These are phyloP conservation scores for Chrysoporthe puriensis DNA, from an alignment of 2,329 filamentous ascomycete genomes.

Conservation along the genomic window DNA sequence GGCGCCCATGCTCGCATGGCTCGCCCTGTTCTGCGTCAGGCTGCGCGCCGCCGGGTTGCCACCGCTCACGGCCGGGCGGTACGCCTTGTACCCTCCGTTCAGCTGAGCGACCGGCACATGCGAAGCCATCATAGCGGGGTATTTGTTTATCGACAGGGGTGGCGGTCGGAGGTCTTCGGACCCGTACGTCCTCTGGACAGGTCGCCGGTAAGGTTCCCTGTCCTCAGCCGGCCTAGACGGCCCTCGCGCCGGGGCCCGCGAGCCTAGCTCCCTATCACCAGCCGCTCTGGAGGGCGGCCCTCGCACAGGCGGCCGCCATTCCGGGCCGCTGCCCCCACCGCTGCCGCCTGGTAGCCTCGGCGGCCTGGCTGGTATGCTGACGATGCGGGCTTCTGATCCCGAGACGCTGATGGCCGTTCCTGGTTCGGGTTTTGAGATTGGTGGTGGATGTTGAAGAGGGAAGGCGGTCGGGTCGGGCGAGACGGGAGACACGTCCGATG, in stretches of 20 bases:
- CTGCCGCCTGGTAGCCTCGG: neutral
- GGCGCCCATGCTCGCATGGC: neutral
- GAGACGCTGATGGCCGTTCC: slow-evolving; percentile 9
- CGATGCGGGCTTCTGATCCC: slow-evolving; percentile 14
- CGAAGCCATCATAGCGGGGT: neutral
- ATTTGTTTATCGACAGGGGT: slow-evolving; percentile 11
- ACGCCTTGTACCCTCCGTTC: slow-evolving; percentile 15
- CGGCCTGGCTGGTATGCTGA: slow-evolving; percentile 14
- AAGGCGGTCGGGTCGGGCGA: neutral
- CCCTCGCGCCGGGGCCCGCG: neutral
- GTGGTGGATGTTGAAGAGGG: slow-evolving; percentile 5
- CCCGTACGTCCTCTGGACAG: neutral
- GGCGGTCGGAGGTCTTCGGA: slow-evolving; percentile 5
- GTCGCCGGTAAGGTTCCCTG: neutral
- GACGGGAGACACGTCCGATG: slow-evolving; percentile 14
- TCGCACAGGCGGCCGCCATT: neutral
- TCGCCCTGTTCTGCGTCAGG: slow-evolving; percentile 7
- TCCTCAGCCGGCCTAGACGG: neutral
- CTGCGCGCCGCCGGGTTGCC: neutral
- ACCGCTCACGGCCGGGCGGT: neutral
- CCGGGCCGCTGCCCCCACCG: neutral
- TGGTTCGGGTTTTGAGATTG: neutral
- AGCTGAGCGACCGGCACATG: slow-evolving; percentile 12
- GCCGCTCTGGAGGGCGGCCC: neutral
- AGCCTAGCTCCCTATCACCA: neutral